Evolutionary conservation across 1,139 yeast species (phyloP).

Genomic region (Yamadazyma atmosphaerica): DNA sequence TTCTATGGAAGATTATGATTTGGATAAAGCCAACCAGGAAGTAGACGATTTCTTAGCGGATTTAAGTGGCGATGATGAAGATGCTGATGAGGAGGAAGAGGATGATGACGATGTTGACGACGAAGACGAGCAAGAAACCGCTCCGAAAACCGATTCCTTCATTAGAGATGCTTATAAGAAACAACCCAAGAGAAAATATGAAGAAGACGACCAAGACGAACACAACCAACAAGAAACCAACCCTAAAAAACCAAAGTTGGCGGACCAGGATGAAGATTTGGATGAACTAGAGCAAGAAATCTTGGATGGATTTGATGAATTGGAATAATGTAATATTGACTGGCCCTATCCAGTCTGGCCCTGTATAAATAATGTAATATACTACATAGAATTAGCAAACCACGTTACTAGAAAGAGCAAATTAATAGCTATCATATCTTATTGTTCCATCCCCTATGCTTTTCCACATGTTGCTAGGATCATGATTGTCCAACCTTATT

Average conservation of each 20-base stretch:
- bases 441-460: too few relatives aligned
- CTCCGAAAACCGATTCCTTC: conserved; percentile 27
- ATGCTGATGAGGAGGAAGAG: conserved; percentile 30
- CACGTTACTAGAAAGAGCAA: too few relatives aligned
- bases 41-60: conserved; percentile 62
- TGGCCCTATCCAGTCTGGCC: not conserved
- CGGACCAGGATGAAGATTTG: conserved; percentile 22
- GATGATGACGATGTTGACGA: conserved; percentile 22
- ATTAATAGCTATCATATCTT: too few relatives aligned
- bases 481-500: too few relatives aligned
- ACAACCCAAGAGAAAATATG: conserved; percentile 23
- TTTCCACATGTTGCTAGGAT: too few relatives aligned
- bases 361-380: not conserved
- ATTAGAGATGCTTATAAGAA: conserved; percentile 30
- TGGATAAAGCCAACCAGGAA: conserved; percentile 59
- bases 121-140: conserved; percentile 27
- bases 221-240: conserved; percentile 5
- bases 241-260: conserved; percentile 6
- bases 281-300: conserved; percentile 50
- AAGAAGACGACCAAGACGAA: conserved; percentile 20
- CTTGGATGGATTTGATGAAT: conserved; percentile 47
- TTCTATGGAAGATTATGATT: conserved; percentile 43
- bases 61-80: conserved; percentile 51
- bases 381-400: too few relatives aligned
- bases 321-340: conserved; percentile 19